Evolutionary conservation across 495 filamentous ascomycete genomes (phyloP).

Genomic region (Aspergillus sparsus): DNA sequence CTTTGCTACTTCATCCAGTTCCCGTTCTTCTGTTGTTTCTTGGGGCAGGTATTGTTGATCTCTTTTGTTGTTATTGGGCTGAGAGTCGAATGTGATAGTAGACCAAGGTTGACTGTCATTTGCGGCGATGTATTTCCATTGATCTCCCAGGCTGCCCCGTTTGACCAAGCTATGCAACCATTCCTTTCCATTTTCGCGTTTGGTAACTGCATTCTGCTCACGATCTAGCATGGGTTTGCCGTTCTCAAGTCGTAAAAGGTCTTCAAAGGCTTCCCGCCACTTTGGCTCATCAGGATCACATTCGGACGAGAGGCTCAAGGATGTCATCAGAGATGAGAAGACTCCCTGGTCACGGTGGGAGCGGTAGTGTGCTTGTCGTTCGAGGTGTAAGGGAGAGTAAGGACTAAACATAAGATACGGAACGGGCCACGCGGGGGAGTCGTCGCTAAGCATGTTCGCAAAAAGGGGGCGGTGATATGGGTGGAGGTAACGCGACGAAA

Average conservation of each 20-base stretch:
- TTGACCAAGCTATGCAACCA: conserved; percentile 43
- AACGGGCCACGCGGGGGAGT: conserved; percentile 41
- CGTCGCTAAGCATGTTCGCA: conserved; percentile 35
- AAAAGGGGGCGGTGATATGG: conserved; percentile 31
- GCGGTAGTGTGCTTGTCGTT: conserved; percentile 37
- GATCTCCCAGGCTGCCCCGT: conserved; percentile 43
- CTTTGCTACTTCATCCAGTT: neutral
- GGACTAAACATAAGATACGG: conserved; percentile 46
- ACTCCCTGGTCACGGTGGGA: conserved; percentile 33
- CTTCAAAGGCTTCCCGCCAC: conserved; percentile 59
- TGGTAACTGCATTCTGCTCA: conserved; percentile 23
- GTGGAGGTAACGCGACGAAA: conserved; percentile 35
- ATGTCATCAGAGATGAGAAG: conserved; percentile 43
- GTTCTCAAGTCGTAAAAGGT: conserved; percentile 52
- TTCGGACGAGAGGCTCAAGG: conserved; percentile 32
- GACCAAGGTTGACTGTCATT: conserved; percentile 27
- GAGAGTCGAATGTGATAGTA: conserved; percentile 29
- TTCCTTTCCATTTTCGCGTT: conserved; percentile 33
- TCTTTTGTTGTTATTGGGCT: conserved; percentile 18
- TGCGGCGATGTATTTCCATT: conserved; percentile 35
- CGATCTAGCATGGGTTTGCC: conserved; percentile 49
- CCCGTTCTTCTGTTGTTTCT: neutral
- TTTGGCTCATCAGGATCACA: conserved; percentile 38
- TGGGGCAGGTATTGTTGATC: neutral
- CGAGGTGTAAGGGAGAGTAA: conserved; percentile 55